Base-by-base conservation (phyloP, 2,329 filamentous ascomycete genomes). In the Neofusicoccum sp. region DNA sequence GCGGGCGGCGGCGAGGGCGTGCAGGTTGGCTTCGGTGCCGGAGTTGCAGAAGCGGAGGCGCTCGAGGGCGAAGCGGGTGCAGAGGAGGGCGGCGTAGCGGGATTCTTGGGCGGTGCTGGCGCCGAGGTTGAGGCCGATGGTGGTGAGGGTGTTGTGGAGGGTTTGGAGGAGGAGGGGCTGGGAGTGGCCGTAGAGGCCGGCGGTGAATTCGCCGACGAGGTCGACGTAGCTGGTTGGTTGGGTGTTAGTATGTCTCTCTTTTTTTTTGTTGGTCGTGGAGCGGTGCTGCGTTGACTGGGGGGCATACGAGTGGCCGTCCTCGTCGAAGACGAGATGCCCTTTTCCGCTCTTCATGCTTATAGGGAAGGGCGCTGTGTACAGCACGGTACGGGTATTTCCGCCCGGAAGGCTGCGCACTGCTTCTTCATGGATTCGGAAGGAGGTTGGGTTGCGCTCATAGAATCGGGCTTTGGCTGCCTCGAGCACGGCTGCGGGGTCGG, bases 1-100 rank as follows among this genome's bases (percentile, higher is more conserved):
- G 8, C 81, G 77, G 0, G 84, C 85, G 1, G 63, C 68, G 34
- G 63, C 62, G 3, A 71, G 61, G 4, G 69, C 68, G 53, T 70
- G 67, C 7, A 70, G 61, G 43, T 68, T 71, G 2, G 69, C 68
- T 62, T 71, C 68, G 1, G 69, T 71, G 8, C 70, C 70, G 0
- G 67, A 71, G 60, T 70, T 70, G 9, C 67, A 69, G 58, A 71
- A 71, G 16, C 69, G 66, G 6, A 71, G 54, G 20, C 61, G 61
- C 11, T 65, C 63, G 30, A 72, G 44, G 28, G 28, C 63, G 62
- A 66, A 71, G 8, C 68, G 64, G 11, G 57, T 30, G 58, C 69
- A 69, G 11, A 71, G 62, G 8, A 67, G 58, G 0, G 62, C 54
- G 4, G 69, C 69, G 41, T 69, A 63, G 16, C 58, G 63, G 1